phyloP scores from a whole-genome alignment of 306 rosid species.

The Vachellia collinsii region DNA sequence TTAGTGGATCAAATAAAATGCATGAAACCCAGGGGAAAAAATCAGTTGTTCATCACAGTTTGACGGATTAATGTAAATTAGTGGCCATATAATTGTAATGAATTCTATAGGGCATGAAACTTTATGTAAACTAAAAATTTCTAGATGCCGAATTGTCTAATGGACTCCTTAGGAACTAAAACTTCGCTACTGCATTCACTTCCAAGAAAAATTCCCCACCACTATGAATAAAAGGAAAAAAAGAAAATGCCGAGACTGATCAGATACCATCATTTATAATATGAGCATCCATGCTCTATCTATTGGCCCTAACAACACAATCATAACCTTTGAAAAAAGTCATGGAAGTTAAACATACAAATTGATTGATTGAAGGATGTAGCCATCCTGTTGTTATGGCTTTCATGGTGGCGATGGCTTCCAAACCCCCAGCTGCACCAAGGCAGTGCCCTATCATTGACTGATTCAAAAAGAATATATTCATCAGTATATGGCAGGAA shows the following conservation, averaged over 20 bases:
- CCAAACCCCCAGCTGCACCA: too few relatives aligned
- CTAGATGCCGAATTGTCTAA: background rate
- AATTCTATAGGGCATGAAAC: background rate
- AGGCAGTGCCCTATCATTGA: too few relatives aligned
- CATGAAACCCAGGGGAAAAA: background rate
- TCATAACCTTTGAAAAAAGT: slow-evolving; percentile 7
- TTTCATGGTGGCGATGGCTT: slow-evolving; percentile 97
- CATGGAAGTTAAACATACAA: slow-evolving; percentile 59
- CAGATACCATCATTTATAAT: slow-evolving; percentile 18
- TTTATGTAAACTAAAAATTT: background rate
- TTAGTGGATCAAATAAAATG: slow-evolving; percentile 10
- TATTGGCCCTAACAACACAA: slow-evolving; percentile 17
- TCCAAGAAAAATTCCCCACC: background rate
- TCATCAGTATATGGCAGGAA: too few relatives aligned
- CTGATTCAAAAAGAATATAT: too few relatives aligned
- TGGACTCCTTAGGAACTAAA: slow-evolving; percentile 19
- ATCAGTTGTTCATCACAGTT: background rate
- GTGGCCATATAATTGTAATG: background rate
- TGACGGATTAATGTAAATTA: background rate
- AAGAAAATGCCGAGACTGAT: background rate
- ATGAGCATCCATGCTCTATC: background rate
- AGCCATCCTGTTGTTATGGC: slow-evolving; percentile 96
- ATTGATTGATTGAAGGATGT: slow-evolving; percentile 96
- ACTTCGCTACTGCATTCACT: background rate
- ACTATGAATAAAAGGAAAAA: slow-evolving; percentile 1